Percentiles rank a stretch among this genome's conserved stretches.
Evolutionary conservation across 176 grass and related monocot species (phyloP).

Genomic region (Typha latifolia): DNA sequence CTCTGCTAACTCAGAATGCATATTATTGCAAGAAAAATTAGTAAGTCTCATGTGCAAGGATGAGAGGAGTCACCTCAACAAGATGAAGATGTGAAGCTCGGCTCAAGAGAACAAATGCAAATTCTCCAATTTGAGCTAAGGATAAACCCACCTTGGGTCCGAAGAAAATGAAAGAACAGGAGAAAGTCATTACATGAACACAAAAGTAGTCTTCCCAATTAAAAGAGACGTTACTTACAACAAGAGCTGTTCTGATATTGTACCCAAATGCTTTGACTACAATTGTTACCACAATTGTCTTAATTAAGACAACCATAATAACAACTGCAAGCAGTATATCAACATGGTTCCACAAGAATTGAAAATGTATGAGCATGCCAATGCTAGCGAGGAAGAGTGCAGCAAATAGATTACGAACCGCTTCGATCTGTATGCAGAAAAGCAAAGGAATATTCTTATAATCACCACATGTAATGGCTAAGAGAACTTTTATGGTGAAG

Average conservation of each 20-base stretch:
- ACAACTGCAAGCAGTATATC: slow-evolving; percentile 94
- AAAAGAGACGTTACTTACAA: slow-evolving; percentile 41
- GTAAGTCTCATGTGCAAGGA: not conserved
- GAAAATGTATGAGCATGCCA: slow-evolving; percentile 97
- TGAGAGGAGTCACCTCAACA: slow-evolving; percentile 59
- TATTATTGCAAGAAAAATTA: no score
- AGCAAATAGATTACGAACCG: slow-evolving; percentile 91
- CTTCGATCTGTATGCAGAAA: slow-evolving; percentile 47
- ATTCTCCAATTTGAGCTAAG: slow-evolving; percentile 99
- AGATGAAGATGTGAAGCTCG: slow-evolving; percentile 98
- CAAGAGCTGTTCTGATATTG: slow-evolving; percentile 79
- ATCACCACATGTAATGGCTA: not conserved
- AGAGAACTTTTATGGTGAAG: no score
- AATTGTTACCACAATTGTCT: slow-evolving; percentile 63
- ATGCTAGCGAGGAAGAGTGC: slow-evolving; percentile 99
- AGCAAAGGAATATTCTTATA: slow-evolving; percentile 14
- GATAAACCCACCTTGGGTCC: slow-evolving; percentile 65
- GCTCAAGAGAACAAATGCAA: slow-evolving; percentile 96
- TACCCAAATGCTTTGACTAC: slow-evolving; percentile 95
- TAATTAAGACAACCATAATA: slow-evolving; percentile 95
- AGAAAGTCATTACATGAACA: not conserved
- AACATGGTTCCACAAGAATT: slow-evolving; percentile 96
- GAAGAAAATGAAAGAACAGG: not conserved
- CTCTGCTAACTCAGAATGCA: no score
- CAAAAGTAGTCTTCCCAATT: not conserved